Conservation (phyloP, 2,329 filamentous ascomycete species). For the Talaromyces sp. region DNA sequence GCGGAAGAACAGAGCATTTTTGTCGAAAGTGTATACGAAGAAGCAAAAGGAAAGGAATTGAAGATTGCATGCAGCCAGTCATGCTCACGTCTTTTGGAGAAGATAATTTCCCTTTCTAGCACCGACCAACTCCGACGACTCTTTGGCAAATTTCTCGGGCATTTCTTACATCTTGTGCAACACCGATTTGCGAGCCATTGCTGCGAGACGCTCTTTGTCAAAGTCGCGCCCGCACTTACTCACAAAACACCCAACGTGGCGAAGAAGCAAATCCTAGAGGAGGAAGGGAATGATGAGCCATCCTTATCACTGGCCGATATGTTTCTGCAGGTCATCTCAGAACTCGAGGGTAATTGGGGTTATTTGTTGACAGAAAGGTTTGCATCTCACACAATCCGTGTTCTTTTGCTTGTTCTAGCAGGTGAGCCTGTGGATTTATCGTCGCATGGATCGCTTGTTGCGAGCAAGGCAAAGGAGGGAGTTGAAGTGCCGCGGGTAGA, state of each 20-base stretch:
- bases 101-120: constrained; percentile 76
- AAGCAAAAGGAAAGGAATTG: constrained; percentile 86
- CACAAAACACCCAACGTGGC: constrained; percentile 54
- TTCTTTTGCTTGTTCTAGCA: constrained; percentile 78
- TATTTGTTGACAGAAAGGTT: constrained; percentile 82
- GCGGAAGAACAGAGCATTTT: constrained; percentile 67
- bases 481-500: constrained; percentile 56
- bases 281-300: constrained; percentile 42
- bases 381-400: constrained; percentile 83
- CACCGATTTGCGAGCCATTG: constrained; percentile 97
- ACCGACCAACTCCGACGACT: constrained; percentile 76
- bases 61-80: constrained; percentile 95
- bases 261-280: constrained; percentile 39
- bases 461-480: constrained; percentile 89
- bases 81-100: constrained; percentile 88
- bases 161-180: constrained; percentile 85
- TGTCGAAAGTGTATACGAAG: constrained; percentile 75
- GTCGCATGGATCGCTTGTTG: constrained; percentile 66
- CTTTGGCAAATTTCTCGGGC: constrained; percentile 77
- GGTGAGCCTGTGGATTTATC: constrained; percentile 71
- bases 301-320: constrained; percentile 71
- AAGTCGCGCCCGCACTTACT: constrained; percentile 72
- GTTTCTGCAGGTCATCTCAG: constrained; percentile 76
- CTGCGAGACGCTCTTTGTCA: constrained; percentile 86
- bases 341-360: constrained; percentile 78